Evolutionary conservation across 2,329 filamentous ascomycete species (phyloP), one percentile per base, ranked within the genome.

Genomic region (Parafenestella ontariensis): DNA sequence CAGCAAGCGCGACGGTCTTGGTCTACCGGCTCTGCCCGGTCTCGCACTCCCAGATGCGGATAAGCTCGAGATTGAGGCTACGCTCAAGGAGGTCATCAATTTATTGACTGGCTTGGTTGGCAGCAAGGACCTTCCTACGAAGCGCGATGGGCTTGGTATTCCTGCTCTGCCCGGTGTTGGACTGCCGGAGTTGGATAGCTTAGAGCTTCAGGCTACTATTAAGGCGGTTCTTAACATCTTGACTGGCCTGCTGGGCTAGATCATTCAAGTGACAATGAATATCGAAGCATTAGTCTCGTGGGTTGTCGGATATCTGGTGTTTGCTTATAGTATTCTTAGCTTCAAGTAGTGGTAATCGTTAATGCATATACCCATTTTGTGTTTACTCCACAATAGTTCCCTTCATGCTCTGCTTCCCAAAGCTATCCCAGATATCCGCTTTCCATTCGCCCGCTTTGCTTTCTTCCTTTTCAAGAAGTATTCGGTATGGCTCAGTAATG

Each of bases 391-490:
- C 18, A 15, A 74, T 72, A 2, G 43, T 62, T 9, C 65, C 71
- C 43, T 67, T 73, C 71, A 74, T 73, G 13, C 63, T 61, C 20
- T 64, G 49, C 49, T 68, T 72, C 3, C 72, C 71, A 50, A 63
- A 74, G 20, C 58, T 65, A 46, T 73, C 71, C 70, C 70, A 72
- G 7, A 74, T 65, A 13, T 69, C 65, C 11, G 66, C 62, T 26
- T 59, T 61, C 67, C 69, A 73, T 13, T 41, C 37, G 20, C 31
- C 34, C 4, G 31, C n/a, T 31, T 48, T 29, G 9, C 26, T 15
- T 3, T 29, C 33, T 17, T 15, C 37, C 20, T 62, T 46, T 3
- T 63, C 52, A 24, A 74, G 37, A 3, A 72, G 28, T 46, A 74
- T 64, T 8, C 72, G 54, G 51, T 74, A 74, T 7, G 56, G 54